Base-by-base conservation (phyloP, 495 filamentous ascomycete genomes). In the Podospora pseudocomata region DNA sequence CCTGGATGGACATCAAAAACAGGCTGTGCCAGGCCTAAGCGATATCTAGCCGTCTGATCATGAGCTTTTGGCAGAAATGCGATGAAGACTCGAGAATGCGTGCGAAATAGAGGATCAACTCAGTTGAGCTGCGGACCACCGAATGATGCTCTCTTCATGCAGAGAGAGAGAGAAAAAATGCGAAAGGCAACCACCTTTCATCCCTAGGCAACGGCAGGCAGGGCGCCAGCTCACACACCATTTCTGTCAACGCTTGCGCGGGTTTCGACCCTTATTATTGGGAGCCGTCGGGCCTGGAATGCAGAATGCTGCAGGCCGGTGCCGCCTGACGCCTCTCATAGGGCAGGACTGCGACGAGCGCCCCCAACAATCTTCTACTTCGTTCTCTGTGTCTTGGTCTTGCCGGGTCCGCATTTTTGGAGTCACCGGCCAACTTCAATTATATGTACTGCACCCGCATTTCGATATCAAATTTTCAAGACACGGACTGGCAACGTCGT, bases 241-340 rank as follows among this genome's bases (percentile, higher is more conserved):
- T 53, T 72, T 64, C 66, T 67, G 67, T 71, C 66, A 39, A 39
- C 5, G 34, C 34, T 39, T 39, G 34, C 34, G 39, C 39, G 13
- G 39, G 39, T 49, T 49, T 49, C 39, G 39, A 49, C 39, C 39
- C 39, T 49, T 49, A 49, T 68, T 72, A 73, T 76, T 78, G 76
- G 74, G 30, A 75, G 67, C 69, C 63, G 32, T 67, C 67, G 30
- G 71, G 61, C 67, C 60, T 68, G 70, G 69, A 70, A 70, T 77
- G 72, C 71, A 72, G 66, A 64, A 63, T 68, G 60, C 69, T 77
- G 75, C 76, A 73, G 63, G 66, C 70, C 49, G 59, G 65, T 63
- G n/a, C 30, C 65, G 64, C 44, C 72, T 61, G 67, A 53, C 65
- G 57, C 53, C 58, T 70, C 58, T 69, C 70, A 77, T 73, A 75